phyloP scores from a whole-genome alignment of 2,329 filamentous ascomycete genomes.

The Akanthomyces uredinophilus region DNA sequence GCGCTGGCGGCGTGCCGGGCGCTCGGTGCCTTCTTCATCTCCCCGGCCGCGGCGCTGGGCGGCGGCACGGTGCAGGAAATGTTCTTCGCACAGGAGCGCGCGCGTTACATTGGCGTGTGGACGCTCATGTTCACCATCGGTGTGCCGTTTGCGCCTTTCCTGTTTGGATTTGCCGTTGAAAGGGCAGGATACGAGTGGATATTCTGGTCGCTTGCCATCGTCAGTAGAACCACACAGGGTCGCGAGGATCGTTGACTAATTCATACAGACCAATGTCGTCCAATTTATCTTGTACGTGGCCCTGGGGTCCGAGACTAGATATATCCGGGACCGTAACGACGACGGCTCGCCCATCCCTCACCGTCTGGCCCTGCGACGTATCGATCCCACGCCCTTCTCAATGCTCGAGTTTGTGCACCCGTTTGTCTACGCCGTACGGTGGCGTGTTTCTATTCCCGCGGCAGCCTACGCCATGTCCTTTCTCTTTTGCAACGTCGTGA shows the following conservation, averaged over 20 bases:
- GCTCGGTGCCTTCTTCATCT: constrained; percentile 6
- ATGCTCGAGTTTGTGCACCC: constrained; percentile 1
- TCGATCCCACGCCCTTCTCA: constrained; percentile 4
- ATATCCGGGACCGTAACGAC: neutral
- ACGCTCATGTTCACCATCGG: constrained; percentile 7
- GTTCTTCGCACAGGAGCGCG: constrained; percentile 4
- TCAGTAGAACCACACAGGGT: neutral
- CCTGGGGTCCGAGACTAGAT: neutral
- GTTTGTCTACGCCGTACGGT: constrained; percentile 1
- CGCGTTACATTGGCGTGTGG: constrained; percentile 7
- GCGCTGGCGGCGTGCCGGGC: constrained; percentile 5
- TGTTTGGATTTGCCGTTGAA: constrained; percentile 4
- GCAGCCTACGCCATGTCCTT: neutral
- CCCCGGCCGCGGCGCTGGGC: constrained; percentile 2
- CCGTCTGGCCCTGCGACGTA: neutral
- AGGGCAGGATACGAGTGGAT: constrained; percentile 4
- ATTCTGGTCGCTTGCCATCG: constrained; percentile 8
- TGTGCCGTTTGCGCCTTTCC: constrained; percentile 3
- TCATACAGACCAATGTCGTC: neutral
- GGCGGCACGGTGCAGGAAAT: constrained; percentile 8
- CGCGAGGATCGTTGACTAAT: neutral
- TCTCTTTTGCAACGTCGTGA: constrained; percentile 6
- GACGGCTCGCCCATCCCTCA: neutral
- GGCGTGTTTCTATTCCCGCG: neutral
- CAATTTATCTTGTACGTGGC: neutral